Evolutionary conservation across 176 grass and related monocot genomes (phyloP).

Genomic region (Tuctoria greenei): DNA sequence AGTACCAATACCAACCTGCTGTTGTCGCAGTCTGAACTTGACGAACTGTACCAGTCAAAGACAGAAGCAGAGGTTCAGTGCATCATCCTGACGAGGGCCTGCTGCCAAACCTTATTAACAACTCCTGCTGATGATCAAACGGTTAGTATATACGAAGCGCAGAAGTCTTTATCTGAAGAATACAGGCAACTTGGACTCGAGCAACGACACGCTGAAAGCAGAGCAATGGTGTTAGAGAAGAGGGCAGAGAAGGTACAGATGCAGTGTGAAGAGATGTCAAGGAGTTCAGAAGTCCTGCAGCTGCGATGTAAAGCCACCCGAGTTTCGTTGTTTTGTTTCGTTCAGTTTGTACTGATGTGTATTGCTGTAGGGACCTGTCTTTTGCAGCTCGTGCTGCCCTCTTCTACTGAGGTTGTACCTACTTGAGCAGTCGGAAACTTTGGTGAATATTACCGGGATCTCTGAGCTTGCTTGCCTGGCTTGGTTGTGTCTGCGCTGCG

Average conservation of each 20-base stretch:
- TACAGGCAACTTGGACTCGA: slow-evolving; percentile 50
- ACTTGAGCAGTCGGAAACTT: slow-evolving; percentile 41
- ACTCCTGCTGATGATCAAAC: slow-evolving; percentile 40
- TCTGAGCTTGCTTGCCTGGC: too few relatives aligned
- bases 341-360: slow-evolving; percentile 59
- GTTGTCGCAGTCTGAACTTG: slow-evolving; percentile 46
- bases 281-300: slow-evolving; percentile 48
- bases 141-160: slow-evolving; percentile 45
- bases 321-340: slow-evolving; percentile 50
- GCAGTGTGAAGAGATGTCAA: slow-evolving; percentile 39
- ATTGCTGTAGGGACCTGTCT: slow-evolving; percentile 53
- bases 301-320: slow-evolving; percentile 56
- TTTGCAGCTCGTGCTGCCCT: slow-evolving; percentile 39
- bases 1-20: background rate
- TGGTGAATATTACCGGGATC: too few relatives aligned
- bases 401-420: slow-evolving; percentile 55
- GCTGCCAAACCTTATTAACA: slow-evolving; percentile 35
- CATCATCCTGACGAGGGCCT: slow-evolving; percentile 52
- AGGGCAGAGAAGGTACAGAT: slow-evolving; percentile 50
- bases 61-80: slow-evolving; percentile 61
- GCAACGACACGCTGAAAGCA: slow-evolving; percentile 37
- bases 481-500: too few relatives aligned
- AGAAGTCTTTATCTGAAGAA: slow-evolving; percentile 43
- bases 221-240: slow-evolving; percentile 37
- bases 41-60: slow-evolving; percentile 54